These are phyloP conservation scores for Ustilago cynodontis DNA, from an alignment of 1,284 basidiomycete species.

Conservation along the genomic window DNA sequence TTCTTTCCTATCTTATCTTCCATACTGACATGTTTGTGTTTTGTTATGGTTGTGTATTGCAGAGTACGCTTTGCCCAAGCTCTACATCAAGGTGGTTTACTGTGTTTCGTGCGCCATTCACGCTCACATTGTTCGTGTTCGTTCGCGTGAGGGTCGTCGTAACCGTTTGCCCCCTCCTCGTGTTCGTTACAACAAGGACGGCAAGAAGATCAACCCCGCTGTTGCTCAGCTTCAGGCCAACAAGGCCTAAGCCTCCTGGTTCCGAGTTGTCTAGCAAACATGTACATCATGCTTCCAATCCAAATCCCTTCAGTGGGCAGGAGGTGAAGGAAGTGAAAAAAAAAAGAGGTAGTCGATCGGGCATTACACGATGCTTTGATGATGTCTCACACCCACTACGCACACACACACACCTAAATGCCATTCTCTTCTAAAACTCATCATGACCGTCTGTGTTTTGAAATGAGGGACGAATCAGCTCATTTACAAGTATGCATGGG, in stretches of 20 bases:
- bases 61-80: constrained; percentile 97
- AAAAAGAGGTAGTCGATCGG: too few species aligned
- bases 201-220: constrained; percentile 77
- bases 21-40: background rate
- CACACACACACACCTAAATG: constrained; percentile 8
- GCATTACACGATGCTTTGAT: too few species aligned
- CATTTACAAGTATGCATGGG: too few species aligned
- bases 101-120: constrained; percentile 99
- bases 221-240: constrained; percentile 59
- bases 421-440: constrained; percentile 17
- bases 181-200: constrained; percentile 92
- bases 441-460: background rate
- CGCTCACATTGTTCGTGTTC: constrained; percentile 79
- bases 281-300: too few species aligned
- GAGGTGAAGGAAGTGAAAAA: background rate
- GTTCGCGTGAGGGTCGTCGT: constrained; percentile 67
- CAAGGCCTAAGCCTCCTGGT: constrained; percentile 29
- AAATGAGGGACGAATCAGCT: background rate
- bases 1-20: background rate
- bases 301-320: background rate
- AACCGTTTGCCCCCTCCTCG: constrained; percentile 82
- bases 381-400: background rate
- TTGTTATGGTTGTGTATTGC: constrained; percentile 27
- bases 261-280: constrained; percentile 5
- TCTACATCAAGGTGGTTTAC: constrained; percentile 99